Evolutionary conservation across 345 rosid genomes (phyloP).

Genomic region (Trapa bicornis): DNA sequence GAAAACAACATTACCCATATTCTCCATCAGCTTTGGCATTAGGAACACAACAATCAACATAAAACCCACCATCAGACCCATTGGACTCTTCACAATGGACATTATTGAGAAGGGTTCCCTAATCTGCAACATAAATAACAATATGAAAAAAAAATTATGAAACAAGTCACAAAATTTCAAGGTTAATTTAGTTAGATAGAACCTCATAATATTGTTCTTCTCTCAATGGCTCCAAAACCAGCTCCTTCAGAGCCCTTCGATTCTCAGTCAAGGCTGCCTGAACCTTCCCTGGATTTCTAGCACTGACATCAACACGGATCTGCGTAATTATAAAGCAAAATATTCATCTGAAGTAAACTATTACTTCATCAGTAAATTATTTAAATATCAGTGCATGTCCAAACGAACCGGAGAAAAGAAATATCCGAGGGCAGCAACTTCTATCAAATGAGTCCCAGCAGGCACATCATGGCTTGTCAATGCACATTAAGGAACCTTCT

Average conservation of each 20-base stretch:
- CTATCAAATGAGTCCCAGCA: slow-evolving; percentile 94
- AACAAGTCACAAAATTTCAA: slow-evolving; percentile 1
- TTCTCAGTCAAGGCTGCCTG: slow-evolving; percentile 92
- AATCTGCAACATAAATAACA: slow-evolving; percentile 34
- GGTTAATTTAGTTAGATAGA: slow-evolving; percentile 7
- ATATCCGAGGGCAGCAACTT: slow-evolving; percentile 74
- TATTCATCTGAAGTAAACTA: neutral
- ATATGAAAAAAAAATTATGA: slow-evolving; percentile 11
- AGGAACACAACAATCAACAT: slow-evolving; percentile 83
- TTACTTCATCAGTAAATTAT: neutral
- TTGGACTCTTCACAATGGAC: slow-evolving; percentile 84
- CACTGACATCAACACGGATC: slow-evolving; percentile 98
- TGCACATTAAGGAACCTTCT: slow-evolving; percentile 35
- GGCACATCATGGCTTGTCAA: slow-evolving; percentile 63
- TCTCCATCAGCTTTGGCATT: slow-evolving; percentile 93
- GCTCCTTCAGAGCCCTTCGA: slow-evolving; percentile 72
- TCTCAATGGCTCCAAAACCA: slow-evolving; percentile 71
- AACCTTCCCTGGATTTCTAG: slow-evolving; percentile 85
- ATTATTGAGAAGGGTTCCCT: slow-evolving; percentile 83
- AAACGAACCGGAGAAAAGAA: slow-evolving; percentile 86
- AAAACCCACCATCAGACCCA: slow-evolving; percentile 98
- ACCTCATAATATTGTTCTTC: slow-evolving; percentile 92
- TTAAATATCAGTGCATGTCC: neutral
- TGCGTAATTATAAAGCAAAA: slow-evolving; percentile 15
- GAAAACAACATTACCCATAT: slow-evolving; percentile 50